Conservation (phyloP, 805 yeast genomes). For the Yarrowia bubula region DNA sequence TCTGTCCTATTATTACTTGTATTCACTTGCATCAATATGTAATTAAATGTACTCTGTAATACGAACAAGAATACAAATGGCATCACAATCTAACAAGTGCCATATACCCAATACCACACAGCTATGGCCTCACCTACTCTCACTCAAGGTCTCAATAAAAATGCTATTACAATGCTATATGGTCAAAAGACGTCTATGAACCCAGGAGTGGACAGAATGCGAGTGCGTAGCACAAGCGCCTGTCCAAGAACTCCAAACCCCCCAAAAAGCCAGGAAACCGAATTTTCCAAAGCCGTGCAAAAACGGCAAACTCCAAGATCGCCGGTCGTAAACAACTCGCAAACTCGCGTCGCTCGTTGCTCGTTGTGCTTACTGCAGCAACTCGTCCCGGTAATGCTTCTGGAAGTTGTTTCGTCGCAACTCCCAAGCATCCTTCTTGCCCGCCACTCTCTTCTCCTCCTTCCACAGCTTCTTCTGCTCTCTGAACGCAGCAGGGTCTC, state of each 20-base stretch:
- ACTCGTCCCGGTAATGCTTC: constrained; percentile 76
- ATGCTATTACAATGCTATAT: constrained; percentile 17
- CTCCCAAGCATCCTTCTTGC: constrained; percentile 48
- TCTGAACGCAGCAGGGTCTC: constrained; percentile 44
- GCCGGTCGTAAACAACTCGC: not conserved
- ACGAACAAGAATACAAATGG: too few relatives aligned
- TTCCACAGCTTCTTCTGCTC: constrained; percentile 62
- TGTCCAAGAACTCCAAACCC: not conserved
- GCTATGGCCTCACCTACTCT: too few relatives aligned
- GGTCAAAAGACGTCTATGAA: not conserved
- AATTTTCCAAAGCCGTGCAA: not conserved
- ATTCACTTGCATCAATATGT: too few relatives aligned
- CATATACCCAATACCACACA: too few relatives aligned
- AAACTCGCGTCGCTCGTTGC: not conserved
- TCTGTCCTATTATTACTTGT: too few relatives aligned
- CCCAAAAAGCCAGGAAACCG: not conserved
- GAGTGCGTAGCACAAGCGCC: too few relatives aligned
- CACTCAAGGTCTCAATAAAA: not conserved
- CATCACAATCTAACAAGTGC: too few relatives aligned
- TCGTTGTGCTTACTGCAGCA: constrained; percentile 45
- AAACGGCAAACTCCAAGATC: not conserved
- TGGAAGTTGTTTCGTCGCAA: constrained; percentile 76
- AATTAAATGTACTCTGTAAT: too few relatives aligned
- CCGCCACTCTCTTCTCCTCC: constrained; percentile 50
- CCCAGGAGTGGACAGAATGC: too few relatives aligned